phyloP scores from a whole-genome alignment of 1,284 basidiomycete species.

The Prillingera fragicola region DNA sequence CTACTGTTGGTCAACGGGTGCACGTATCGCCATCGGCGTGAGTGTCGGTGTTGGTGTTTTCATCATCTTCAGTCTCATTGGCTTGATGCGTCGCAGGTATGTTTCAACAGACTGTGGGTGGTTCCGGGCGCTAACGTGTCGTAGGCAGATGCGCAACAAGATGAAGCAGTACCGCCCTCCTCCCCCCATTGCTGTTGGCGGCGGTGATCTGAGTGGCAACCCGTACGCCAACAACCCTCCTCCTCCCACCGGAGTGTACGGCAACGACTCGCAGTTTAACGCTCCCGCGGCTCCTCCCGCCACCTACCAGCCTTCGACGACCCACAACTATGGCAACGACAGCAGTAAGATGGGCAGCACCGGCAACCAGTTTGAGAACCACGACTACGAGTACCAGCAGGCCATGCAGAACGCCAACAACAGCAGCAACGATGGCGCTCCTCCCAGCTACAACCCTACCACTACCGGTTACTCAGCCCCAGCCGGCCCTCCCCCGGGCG shows the following conservation, averaged over 20 bases:
- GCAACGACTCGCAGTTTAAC: slow-evolving; percentile 4
- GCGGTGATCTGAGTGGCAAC: not conserved
- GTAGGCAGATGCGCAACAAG: slow-evolving; percentile 24
- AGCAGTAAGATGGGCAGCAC: slow-evolving; percentile 1
- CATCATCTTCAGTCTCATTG: slow-evolving; percentile 27
- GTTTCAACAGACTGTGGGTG: slow-evolving; percentile 10
- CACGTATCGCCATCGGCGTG: slow-evolving; percentile 42
- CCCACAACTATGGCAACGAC: slow-evolving; percentile 27
- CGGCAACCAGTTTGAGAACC: slow-evolving; percentile 3
- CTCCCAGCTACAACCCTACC: not conserved
- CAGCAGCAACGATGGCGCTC: not conserved
- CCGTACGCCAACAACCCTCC: slow-evolving; percentile 33
- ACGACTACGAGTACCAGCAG: slow-evolving; percentile 42
- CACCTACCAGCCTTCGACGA: slow-evolving; percentile 39
- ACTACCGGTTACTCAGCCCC: slow-evolving; percentile 25
- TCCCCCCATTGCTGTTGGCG: not conserved
- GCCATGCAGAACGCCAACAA: slow-evolving; percentile 26
- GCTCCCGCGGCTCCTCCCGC: slow-evolving; percentile 11
- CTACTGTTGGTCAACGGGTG: slow-evolving; percentile 29
- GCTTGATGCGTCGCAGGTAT: slow-evolving; percentile 37
- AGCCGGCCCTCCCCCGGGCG: slow-evolving; percentile 28
- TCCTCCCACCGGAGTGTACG: slow-evolving; percentile 14
- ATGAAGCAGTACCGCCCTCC: slow-evolving; percentile 34
- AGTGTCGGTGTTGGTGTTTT: slow-evolving; percentile 37
- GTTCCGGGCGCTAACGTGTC: too few species aligned